phyloP scores from a whole-genome alignment of 176 grass and related monocot species.

The Guadua angustifolia region DNA sequence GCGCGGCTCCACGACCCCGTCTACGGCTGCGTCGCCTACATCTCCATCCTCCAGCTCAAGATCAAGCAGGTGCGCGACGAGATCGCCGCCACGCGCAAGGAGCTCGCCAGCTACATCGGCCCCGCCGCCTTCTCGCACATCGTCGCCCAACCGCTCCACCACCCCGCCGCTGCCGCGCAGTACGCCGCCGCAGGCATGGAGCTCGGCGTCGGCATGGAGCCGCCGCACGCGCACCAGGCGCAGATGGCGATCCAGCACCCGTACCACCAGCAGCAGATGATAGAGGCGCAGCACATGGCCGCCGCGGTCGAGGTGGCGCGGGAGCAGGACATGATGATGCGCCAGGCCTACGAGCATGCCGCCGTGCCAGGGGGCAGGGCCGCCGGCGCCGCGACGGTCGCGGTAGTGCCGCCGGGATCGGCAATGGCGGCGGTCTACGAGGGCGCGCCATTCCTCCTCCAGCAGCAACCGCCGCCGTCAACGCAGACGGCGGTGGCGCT shows the following conservation, averaged over 20 bases:
- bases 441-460: constrained; percentile 40
- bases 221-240: constrained; percentile 7
- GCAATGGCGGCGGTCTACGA: constrained; percentile 27
- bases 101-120: constrained; percentile 66
- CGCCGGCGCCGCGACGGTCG: constrained; percentile 27
- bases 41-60: constrained; percentile 72
- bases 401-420: constrained; percentile 35
- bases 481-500: constrained; percentile 31
- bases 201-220: constrained; percentile 20
- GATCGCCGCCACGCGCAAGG: constrained; percentile 68
- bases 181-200: constrained; percentile 33
- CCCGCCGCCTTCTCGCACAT: constrained; percentile 52
- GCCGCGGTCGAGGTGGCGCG: constrained; percentile 41
- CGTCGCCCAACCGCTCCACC: constrained; percentile 23
- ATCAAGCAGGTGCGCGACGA: constrained; percentile 63
- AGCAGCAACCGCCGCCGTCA: constrained; percentile 19
- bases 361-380: neutral
- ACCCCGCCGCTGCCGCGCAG: constrained; percentile 1
- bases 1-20: constrained; percentile 75
- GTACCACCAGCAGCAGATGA: constrained; percentile 52
- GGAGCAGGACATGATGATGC: constrained; percentile 52
- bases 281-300: constrained; percentile 52
- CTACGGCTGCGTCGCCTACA: constrained; percentile 85
- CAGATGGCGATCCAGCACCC: constrained; percentile 39
- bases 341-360: constrained; percentile 36